Evolutionary conservation across 345 rosid species (phyloP), one percentile per base, ranked within the genome.

Genomic region (Triadica sebifera): DNA sequence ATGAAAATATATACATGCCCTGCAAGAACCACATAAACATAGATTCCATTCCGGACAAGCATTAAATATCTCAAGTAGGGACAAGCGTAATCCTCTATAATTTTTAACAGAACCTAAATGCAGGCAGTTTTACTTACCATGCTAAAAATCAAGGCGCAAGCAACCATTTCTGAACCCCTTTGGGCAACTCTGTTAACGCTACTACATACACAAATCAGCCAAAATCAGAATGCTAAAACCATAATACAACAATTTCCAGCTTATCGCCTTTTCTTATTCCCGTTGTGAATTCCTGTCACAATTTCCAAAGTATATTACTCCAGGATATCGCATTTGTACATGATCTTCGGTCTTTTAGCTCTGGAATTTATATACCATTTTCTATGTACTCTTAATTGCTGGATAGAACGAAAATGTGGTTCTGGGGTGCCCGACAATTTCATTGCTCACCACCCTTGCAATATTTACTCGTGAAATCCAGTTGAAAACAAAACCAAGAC

Each of bases 381-480:
- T 13, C 20, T 41, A 19, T 70, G 71, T 63, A 71, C 55, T 71
- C 58, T 11, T 10, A 38, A 22, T 20, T 12, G 63, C 74, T 45
- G 50, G 73, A 70, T 55, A 19, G 24, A 37, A 13, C 41, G 51
- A 56, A 12, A 37, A 41, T 20, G 20, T 11, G 37, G 38, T 6
- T 53, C 39, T 13, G 0, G 49, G 17, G 34, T 15, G 71, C 65
- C 39, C 12, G 45, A 50, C 51, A 20, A 37, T 17, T 63, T 2
- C n/a, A 22, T 43, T 13, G 58, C 19, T 64, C 61, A 13, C 45
- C 67, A 45, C 29, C 24, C 60, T 34, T 71, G 43, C 45, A 67
- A 19, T 72, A 82, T 67, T 74, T 78, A 65, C 75, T 62, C 58
- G 67, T 24, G 73, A 58, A 71, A 73, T 72, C 86, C 59, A 68